These are phyloP conservation scores for Mycocentrospora acerina DNA, from an alignment of 2,329 filamentous ascomycete genomes.

Conservation along the genomic window DNA sequence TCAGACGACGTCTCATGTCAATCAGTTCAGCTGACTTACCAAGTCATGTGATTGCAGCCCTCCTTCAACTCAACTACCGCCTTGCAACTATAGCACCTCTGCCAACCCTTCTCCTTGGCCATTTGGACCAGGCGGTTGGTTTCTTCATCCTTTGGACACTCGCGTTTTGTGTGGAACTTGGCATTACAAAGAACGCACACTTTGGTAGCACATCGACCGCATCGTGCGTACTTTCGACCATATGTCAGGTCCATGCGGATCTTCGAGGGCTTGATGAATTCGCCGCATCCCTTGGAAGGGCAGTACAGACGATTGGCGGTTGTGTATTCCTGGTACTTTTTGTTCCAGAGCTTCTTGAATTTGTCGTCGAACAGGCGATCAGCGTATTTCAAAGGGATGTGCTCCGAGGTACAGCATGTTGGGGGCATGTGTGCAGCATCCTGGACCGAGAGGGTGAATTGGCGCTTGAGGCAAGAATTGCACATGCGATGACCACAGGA, in stretches of 20 bases:
- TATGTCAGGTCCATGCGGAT: constrained; percentile 57
- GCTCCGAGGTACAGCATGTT: constrained; percentile 71
- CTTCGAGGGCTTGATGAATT: constrained; percentile 75
- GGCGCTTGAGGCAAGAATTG: constrained; percentile 69
- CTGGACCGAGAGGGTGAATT: constrained; percentile 73
- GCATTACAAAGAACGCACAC: constrained; percentile 74
- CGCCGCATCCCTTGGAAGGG: constrained; percentile 69
- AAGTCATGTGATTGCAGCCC: constrained; percentile 87
- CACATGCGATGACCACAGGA: constrained; percentile 83
- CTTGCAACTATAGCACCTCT: constrained; percentile 73
- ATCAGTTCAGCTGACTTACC: constrained; percentile 54
- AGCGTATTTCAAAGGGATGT: constrained; percentile 75
- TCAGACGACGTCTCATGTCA: constrained; percentile 15
- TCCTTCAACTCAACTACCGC: constrained; percentile 76
- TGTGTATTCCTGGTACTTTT: constrained; percentile 75
- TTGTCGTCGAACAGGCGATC: constrained; percentile 70
- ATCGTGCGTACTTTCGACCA: constrained; percentile 66
- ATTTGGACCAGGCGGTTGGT: constrained; percentile 64
- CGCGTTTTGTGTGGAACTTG: constrained; percentile 66
- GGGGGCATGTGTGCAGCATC: constrained; percentile 85
- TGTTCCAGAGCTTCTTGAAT: constrained; percentile 81
- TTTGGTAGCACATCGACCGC: constrained; percentile 69
- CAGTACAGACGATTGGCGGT: constrained; percentile 77
- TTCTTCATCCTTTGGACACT: constrained; percentile 73
- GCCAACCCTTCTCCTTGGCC: constrained; percentile 70